phyloP scores from a whole-genome alignment of 495 filamentous ascomycete genomes.

The Trichoderma asperelloides region DNA sequence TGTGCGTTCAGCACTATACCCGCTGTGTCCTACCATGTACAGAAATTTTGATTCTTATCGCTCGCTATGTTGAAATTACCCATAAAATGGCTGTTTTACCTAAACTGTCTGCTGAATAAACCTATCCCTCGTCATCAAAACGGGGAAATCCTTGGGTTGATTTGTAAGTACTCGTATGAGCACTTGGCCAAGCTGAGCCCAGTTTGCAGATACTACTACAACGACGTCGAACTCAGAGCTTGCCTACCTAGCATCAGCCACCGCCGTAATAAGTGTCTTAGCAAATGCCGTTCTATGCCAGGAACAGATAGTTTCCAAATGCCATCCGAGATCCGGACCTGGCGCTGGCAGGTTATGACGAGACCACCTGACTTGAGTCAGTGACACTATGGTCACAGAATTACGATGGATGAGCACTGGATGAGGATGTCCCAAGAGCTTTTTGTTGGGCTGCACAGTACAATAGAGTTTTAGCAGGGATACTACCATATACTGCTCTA shows the following conservation, averaged over 20 bases:
- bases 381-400: constrained; percentile 7
- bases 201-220: too few relatives aligned
- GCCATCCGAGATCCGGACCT: not conserved
- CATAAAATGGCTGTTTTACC: too few relatives aligned
- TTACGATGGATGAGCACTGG: not conserved
- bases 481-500: not conserved
- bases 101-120: too few relatives aligned
- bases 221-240: not conserved
- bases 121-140: too few relatives aligned
- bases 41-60: too few relatives aligned
- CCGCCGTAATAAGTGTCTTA: not conserved
- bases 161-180: too few relatives aligned
- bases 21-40: not conserved
- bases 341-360: not conserved
- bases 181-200: too few relatives aligned
- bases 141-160: too few relatives aligned
- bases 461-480: not conserved
- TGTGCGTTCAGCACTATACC: constrained; percentile 6
- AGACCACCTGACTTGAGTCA: constrained; percentile 2
- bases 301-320: not conserved
- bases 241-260: not conserved
- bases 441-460: not conserved
- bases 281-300: not conserved
- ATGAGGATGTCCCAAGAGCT: not conserved
- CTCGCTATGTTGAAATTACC: too few relatives aligned